Base-by-base conservation (phyloP, 2,329 filamentous ascomycete genomes). In the Talaromyces sp. region DNA sequence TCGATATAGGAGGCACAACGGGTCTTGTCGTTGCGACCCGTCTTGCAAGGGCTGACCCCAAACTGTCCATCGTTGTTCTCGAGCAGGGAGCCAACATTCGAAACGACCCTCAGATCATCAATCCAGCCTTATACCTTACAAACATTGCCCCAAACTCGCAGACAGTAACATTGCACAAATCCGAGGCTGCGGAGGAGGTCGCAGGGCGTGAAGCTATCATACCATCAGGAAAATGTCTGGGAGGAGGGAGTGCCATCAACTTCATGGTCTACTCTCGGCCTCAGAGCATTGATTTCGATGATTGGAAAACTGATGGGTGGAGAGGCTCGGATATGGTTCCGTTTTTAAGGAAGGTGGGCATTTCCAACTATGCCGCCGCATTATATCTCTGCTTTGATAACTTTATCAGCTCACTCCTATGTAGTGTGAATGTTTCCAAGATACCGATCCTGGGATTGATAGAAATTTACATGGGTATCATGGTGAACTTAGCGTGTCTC, bases 241-340 rank as follows among this genome's bases (percentile, higher is more conserved):
- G 88, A 18, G 88, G 88, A 6, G 86, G 86, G 6, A 84, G 81
- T 16, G 83, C 83, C 0, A 78, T 88, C 55, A 87, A 87, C 65
- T 84, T 82, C 64, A 83, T 86, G 82, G 82, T 84, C 55, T 76
- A 75, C 63, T 71, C 61, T 80, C 78, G 75, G 14, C 70, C 71
- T 3, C 71, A 75, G 57, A 61, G 68, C 50, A 66, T 66, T 23
- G 75, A 78, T 52, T 72, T 65, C 59, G 81, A 85, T 65, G 76
- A 77, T 6, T 86, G 83, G 82, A 78, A 82, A 7, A 79, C 77
- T 0, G 73, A 76, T 16, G 83, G 83, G 0, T 85, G 83, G 83
- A 70, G 71, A 16, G 74, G 78, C 5, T 75, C 83, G 9, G 83
- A 85, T 5, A 75, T 87, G 70, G 66, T 82, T 12, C 82, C 83